Conservation (phyloP, 1,139 yeast genomes). For the Kodamaea plutei region DNA sequence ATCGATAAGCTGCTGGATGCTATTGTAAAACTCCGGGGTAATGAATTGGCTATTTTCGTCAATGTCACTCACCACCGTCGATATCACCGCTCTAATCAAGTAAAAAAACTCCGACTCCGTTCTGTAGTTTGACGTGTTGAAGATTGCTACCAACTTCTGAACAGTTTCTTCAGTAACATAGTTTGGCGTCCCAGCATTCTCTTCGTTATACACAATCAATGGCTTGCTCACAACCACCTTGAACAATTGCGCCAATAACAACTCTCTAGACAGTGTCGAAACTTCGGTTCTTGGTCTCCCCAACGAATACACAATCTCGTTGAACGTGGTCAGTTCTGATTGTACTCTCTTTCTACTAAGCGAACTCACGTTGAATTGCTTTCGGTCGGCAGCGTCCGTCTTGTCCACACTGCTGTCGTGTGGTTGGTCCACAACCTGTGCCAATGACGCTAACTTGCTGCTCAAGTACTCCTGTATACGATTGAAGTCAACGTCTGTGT, state of each 20-base stretch:
- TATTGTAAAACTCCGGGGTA: conserved; percentile 35
- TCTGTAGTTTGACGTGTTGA: conserved; percentile 33
- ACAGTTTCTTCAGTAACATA: conserved; percentile 38
- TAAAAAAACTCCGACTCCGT: conserved; percentile 42
- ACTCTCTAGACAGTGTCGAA: conserved; percentile 46
- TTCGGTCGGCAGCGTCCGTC: conserved; percentile 13
- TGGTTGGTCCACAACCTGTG: conserved; percentile 12
- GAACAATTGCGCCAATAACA: conserved; percentile 49
- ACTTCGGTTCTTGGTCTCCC: conserved; percentile 41
- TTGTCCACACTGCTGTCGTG: conserved; percentile 15
- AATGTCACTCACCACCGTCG: conserved; percentile 44
- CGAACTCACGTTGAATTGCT: conserved; percentile 30
- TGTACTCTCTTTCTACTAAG: conserved; percentile 36
- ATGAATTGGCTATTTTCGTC: conserved; percentile 51
- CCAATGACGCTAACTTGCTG: conserved; percentile 30
- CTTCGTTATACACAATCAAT: conserved; percentile 35
- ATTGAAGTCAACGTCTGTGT: conserved; percentile 39
- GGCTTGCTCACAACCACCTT: conserved; percentile 45
- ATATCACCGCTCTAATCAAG: conserved; percentile 39
- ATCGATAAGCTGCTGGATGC: conserved; percentile 29
- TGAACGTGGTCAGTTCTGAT: conserved; percentile 35
- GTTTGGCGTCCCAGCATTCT: conserved; percentile 27
- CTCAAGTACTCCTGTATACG: conserved; percentile 40
- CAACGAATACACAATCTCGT: conserved; percentile 39
- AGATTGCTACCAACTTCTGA: conserved; percentile 28